These are phyloP conservation scores for Geotrichum restrictum DNA, from an alignment of 1,139 yeast genomes.

Conservation along the genomic window DNA sequence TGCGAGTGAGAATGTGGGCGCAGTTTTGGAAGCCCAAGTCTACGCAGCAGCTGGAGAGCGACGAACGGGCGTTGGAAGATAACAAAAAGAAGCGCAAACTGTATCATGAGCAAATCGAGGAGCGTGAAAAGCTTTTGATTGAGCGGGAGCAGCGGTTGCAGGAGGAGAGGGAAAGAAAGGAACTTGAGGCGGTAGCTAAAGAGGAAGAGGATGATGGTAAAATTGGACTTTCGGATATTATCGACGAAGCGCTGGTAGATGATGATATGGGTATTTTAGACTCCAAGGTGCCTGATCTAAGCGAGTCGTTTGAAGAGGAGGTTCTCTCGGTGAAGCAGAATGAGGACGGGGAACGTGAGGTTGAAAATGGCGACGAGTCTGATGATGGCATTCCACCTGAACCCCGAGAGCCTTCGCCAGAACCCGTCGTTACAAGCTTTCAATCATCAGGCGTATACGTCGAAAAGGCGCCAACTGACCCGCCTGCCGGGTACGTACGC, in stretches of 20 bases:
- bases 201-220: constrained; percentile 21
- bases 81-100: constrained; percentile 17
- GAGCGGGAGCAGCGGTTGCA: constrained; percentile 14
- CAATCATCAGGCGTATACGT: constrained; percentile 14
- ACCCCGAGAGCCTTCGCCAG: constrained; percentile 23
- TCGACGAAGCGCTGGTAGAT: constrained; percentile 4
- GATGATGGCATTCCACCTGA: constrained; percentile 11
- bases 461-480: constrained; percentile 13
- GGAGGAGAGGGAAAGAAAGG: constrained; percentile 16
- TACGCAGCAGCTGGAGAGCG: constrained; percentile 24
- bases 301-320: constrained; percentile 16
- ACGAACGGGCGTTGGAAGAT: constrained; percentile 19
- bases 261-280: constrained; percentile 5
- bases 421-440: constrained; percentile 14
- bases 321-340: constrained; percentile 13
- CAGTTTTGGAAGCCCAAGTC: constrained; percentile 34
- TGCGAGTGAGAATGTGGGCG: constrained; percentile 34
- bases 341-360: constrained; percentile 1
- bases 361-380: constrained; percentile 9
- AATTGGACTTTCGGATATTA: constrained; percentile 22
- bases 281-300: constrained; percentile 18
- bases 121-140: constrained; percentile 4
- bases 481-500: constrained; percentile 21
- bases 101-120: constrained; percentile 14
- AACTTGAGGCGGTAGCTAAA: constrained; percentile 15